Evolutionary conservation across 345 rosid species (phyloP).

Genomic region (Balakata baccata): DNA sequence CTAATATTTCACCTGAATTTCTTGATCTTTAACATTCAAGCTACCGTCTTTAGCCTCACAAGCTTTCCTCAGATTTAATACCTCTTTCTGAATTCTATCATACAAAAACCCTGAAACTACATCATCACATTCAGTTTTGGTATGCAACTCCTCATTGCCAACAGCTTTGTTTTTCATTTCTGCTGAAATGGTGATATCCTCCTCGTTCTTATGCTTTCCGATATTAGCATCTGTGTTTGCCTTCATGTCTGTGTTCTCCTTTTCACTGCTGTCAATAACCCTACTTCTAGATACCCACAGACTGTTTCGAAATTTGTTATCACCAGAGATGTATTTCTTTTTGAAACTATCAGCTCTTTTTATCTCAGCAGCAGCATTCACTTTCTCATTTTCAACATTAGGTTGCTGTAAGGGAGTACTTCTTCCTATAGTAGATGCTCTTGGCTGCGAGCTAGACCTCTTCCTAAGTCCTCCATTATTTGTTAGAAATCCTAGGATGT

Average conservation of each 20-base stretch:
- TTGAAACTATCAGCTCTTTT: constrained; percentile 27
- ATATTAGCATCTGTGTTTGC: constrained; percentile 25
- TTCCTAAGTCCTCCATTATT: constrained; percentile 57
- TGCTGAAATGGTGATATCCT: constrained; percentile 7
- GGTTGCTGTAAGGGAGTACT: constrained; percentile 45
- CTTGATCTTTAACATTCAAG: constrained; percentile 61
- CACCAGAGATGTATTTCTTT: constrained; percentile 33
- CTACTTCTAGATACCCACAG: constrained; percentile 57
- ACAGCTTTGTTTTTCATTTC: constrained; percentile 23
- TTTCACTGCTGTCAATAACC: constrained; percentile 50
- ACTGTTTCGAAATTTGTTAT: constrained; percentile 35
- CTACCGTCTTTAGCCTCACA: constrained; percentile 59
- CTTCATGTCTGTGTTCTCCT: constrained; percentile 53
- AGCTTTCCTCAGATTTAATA: constrained; percentile 55
- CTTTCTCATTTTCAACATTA: constrained; percentile 26
- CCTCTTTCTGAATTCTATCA: constrained; percentile 87
- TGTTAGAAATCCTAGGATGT: constrained; percentile 65
- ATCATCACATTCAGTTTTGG: constrained; percentile 35
- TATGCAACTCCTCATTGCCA: constrained; percentile 30
- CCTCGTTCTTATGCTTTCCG: constrained; percentile 23
- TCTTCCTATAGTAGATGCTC: constrained; percentile 44
- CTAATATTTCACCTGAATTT: constrained; percentile 57
- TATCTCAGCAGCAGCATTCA: constrained; percentile 11
- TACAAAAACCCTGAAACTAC: constrained; percentile 80
- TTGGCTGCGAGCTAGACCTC: constrained; percentile 67